Percentiles rank a stretch among this genome's conserved stretches.
phyloP scores from a whole-genome alignment of 495 filamentous ascomycete species.

The Daldinia decipiens region DNA sequence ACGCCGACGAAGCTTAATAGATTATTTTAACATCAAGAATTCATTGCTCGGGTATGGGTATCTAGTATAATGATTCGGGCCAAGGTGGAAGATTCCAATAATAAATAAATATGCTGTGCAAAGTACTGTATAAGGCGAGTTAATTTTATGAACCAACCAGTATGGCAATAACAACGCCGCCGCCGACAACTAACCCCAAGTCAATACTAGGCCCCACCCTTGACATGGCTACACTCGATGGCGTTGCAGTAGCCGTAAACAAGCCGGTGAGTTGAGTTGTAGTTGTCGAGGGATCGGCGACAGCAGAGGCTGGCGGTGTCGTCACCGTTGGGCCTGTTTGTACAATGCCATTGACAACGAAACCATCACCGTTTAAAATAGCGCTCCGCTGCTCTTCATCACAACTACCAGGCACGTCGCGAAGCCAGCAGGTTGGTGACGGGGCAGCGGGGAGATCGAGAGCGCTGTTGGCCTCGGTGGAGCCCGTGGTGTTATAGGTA shows the following conservation, averaged over 20 bases:
- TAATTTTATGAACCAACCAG: neutral
- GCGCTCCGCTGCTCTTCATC: conserved; percentile 55
- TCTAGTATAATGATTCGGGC: neutral
- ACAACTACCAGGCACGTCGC: conserved; percentile 62
- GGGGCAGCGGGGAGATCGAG: conserved; percentile 55
- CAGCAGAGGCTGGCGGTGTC: conserved; percentile 32
- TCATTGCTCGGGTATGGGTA: neutral
- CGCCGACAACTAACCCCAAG: conserved; percentile 7
- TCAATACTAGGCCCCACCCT: neutral
- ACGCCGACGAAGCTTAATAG: neutral
- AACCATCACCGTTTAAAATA: conserved; percentile 57
- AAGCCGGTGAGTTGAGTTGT: conserved; percentile 42
- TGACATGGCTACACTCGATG: conserved; percentile 29
- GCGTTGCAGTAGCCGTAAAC: conserved; percentile 45
- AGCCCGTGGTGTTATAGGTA: conserved; percentile 64
- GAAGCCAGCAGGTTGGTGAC: conserved; percentile 66
- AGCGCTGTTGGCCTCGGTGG: conserved; percentile 57
- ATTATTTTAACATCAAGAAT: neutral
- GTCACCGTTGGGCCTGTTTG: conserved; percentile 56
- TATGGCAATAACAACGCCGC: conserved; percentile 13
- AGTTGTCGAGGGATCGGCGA: conserved; percentile 43
- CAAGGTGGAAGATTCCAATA: neutral
- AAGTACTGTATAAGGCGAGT: neutral
- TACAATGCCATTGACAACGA: conserved; percentile 62
- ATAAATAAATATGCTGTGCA: neutral